These are phyloP conservation scores for Juglanconis sp. DNA, from an alignment of 2,329 filamentous ascomycete genomes.

Conservation along the genomic window DNA sequence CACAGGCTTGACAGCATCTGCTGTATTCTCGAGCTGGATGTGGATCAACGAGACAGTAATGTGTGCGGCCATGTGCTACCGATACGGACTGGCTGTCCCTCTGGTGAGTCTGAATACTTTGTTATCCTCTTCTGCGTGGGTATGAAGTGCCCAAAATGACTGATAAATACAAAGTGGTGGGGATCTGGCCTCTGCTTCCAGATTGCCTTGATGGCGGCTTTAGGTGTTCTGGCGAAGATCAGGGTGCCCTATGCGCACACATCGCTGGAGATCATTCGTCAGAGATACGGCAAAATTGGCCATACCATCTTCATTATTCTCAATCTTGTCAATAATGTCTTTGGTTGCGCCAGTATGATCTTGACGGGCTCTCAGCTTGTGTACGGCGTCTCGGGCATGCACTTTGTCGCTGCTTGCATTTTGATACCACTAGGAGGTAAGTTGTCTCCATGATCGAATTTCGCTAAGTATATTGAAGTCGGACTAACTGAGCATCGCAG, in stretches of 20 bases:
- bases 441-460: background rate
- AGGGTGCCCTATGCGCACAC: conserved; percentile 49
- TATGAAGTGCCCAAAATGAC: background rate
- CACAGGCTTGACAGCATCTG: conserved; percentile 28
- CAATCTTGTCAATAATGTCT: conserved; percentile 40
- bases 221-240: conserved; percentile 47
- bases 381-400: conserved; percentile 44
- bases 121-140: background rate
- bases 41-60: conserved; percentile 43
- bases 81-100: conserved; percentile 24
- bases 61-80: conserved; percentile 31
- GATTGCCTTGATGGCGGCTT: conserved; percentile 46
- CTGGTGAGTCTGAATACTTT: conserved; percentile 10
- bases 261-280: conserved; percentile 46
- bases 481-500: conserved; percentile 21
- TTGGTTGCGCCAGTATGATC: conserved; percentile 44
- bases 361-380: conserved; percentile 43
- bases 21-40: conserved; percentile 34
- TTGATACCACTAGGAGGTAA: conserved; percentile 42
- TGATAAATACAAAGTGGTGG: conserved; percentile 28
- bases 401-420: conserved; percentile 43
- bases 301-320: conserved; percentile 39
- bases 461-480: background rate
- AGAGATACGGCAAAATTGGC: conserved; percentile 41
- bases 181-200: conserved; percentile 34